Conservation (phyloP, 345 rosid species). For the Euphorbia tirucalli region DNA sequence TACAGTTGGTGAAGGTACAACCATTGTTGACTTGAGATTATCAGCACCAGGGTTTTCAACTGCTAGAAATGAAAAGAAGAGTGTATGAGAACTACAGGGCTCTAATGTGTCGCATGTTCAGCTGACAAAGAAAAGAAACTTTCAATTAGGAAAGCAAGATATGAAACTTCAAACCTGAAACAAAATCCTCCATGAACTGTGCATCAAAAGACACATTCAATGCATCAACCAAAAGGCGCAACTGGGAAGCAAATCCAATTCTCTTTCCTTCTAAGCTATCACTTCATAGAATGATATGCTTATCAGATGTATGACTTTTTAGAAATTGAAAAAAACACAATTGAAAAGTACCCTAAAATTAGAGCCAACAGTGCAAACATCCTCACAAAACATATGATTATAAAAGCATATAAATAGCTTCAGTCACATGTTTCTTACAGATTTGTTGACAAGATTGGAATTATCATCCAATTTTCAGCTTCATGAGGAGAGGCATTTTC, state of each 20-base stretch:
- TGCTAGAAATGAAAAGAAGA: conserved; percentile 33
- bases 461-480: conserved; percentile 77
- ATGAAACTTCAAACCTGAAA: conserved; percentile 59
- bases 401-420: background rate
- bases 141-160: conserved; percentile 11
- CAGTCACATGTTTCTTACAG: conserved; percentile 47
- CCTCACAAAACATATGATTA: background rate
- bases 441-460: conserved; percentile 56
- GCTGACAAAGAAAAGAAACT: conserved; percentile 1
- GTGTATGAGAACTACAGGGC: conserved; percentile 4
- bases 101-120: background rate
- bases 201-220: conserved; percentile 63
- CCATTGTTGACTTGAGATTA: conserved; percentile 65
- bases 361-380: background rate
- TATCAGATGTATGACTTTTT: conserved; percentile 16
- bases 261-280: conserved; percentile 54
- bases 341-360: conserved; percentile 11
- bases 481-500: conserved; percentile 93
- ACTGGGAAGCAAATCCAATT: conserved; percentile 80
- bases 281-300: conserved; percentile 35
- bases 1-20: conserved; percentile 77
- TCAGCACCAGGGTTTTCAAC: conserved; percentile 70
- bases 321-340: conserved; percentile 18
- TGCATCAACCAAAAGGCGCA: conserved; percentile 71
- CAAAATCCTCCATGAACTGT: conserved; percentile 91